Evolutionary conservation across 169 alveolate genomes (phyloP), one percentile per base, ranked within the genome.

Genomic region (Cryptosporidium canis): DNA sequence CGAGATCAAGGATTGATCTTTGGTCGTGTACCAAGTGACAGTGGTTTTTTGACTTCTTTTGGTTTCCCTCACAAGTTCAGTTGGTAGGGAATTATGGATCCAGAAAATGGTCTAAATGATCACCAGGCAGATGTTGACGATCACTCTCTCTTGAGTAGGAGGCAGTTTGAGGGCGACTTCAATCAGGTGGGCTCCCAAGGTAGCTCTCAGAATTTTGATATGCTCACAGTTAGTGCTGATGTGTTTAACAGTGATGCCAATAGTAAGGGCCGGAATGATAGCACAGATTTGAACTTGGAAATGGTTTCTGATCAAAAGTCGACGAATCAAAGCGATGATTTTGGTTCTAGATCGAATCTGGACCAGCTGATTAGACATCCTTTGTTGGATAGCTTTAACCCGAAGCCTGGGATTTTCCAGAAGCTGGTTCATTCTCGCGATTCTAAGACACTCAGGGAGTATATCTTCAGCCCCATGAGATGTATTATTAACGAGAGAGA

Each of bases 391-490:
- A 33, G 48, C 0, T 68, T 68, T 29, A 68, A 68, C 44, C 87
- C 87, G 2, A 77, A 61, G 45, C 87, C 87, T 24, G 72, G 87
- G 24, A 8, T 77, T 21, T 77, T 77, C 18, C 87, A 77, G 66
- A 77, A 61, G 27, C 68, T 77, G 65, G 70, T 77, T 56, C 70
- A 58, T 61, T 55, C 87, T 39, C 68, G 87, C 12, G 87, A 77
- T 33, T 35, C 87, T 8, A 61, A 77, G 21, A 61, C 77, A n/a
- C 47, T 77, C 3, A 77, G 45, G 43, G 87, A 77, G 37, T 77
- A 56, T 21, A 77, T 77, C 58, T 61, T 58, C 47, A 77, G 87
- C 58, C 87, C 87, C 0, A 21, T 56, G 35, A 77, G 87, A 9
- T 58, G 72, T 29, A 27, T 63, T 9, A 77, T 77, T 27, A 77